A percentile compares a stretch with the other conserved stretches of the same genome.
Conservation (phyloP, 1,139 yeast genomes). For the Ogataea hybrid region DNA sequence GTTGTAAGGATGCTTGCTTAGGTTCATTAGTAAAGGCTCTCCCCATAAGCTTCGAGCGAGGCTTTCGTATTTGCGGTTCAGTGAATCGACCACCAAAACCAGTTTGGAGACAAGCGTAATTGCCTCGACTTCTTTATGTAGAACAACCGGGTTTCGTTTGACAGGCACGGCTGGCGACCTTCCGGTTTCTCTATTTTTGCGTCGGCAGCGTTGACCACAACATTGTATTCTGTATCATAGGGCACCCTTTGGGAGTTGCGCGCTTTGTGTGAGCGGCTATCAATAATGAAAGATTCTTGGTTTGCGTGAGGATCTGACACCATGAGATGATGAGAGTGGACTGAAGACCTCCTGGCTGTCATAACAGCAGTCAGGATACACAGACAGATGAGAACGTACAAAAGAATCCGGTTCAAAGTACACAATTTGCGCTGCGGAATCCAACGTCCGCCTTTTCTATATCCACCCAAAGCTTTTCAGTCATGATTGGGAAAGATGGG, state of each 20-base stretch:
- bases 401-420: neutral
- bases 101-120: slow-evolving; percentile 6
- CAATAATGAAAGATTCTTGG: slow-evolving; percentile 4
- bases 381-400: neutral
- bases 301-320: neutral
- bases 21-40: slow-evolving; percentile 9
- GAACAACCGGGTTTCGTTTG: neutral
- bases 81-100: slow-evolving; percentile 10
- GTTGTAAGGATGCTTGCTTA: slow-evolving; percentile 8
- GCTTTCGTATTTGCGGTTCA: neutral
- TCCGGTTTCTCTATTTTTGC: neutral
- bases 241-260: neutral
- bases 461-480: slow-evolving; percentile 1
- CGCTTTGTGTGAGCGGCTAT: neutral
- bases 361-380: neutral
- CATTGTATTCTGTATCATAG: slow-evolving; percentile 1
- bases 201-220: slow-evolving; percentile 3
- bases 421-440: neutral
- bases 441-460: slow-evolving; percentile 1
- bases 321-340: neutral
- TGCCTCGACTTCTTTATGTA: slow-evolving; percentile 7
- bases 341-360: neutral
- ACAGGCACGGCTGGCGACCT: neutral
- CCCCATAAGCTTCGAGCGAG: slow-evolving; percentile 4
- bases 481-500: neutral